A percentile compares a stretch with the other conserved stretches of the same genome.
These are phyloP conservation scores for Cantharellus cinnabarinus DNA, from an alignment of 768 basidiomycete species.

Conservation along the genomic window DNA sequence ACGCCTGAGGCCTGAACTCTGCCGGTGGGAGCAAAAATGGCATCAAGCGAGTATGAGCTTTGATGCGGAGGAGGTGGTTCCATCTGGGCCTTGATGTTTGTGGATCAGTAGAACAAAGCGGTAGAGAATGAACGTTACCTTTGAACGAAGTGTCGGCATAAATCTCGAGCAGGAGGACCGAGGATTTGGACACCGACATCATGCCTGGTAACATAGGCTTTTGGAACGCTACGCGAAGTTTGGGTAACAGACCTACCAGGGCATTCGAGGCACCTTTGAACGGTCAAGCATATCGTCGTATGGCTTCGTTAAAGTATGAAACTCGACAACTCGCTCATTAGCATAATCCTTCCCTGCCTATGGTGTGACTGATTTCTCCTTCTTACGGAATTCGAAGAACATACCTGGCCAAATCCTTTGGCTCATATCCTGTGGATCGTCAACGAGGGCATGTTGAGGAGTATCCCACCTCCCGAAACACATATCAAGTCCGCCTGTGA, in stretches of 20 bases:
- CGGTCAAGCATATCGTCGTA: constrained; percentile 93
- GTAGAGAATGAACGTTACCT: constrained; percentile 26
- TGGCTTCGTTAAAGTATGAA: constrained; percentile 69
- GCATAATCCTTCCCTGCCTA: constrained; percentile 77
- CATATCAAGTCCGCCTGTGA: constrained; percentile 93
- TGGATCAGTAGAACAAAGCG: no score
- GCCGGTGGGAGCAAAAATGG: constrained; percentile 87
- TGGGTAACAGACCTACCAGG: constrained; percentile 42
- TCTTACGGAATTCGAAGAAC: constrained; percentile 11
- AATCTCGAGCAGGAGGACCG: constrained; percentile 86
- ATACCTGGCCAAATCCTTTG: constrained; percentile 74
- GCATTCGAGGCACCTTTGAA: constrained; percentile 76
- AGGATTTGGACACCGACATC: constrained; percentile 92
- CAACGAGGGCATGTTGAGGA: constrained; percentile 73
- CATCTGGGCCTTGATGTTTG: constrained; percentile 30
- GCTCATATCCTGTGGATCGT: constrained; percentile 42
- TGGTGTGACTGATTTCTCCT: not conserved
- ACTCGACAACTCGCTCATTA: constrained; percentile 75
- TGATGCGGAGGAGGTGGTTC: constrained; percentile 86
- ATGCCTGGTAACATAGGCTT: constrained; percentile 37
- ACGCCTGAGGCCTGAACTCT: constrained; percentile 69
- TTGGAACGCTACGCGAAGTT: not conserved
- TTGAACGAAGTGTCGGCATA: constrained; percentile 87
- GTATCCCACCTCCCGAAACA: constrained; percentile 98
- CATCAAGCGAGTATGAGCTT: constrained; percentile 83